Evolutionary conservation across 1,284 basidiomycete genomes (phyloP), one percentile per base, ranked within the genome.

Genomic region (Cutaneotrichosporon arboriforme): DNA sequence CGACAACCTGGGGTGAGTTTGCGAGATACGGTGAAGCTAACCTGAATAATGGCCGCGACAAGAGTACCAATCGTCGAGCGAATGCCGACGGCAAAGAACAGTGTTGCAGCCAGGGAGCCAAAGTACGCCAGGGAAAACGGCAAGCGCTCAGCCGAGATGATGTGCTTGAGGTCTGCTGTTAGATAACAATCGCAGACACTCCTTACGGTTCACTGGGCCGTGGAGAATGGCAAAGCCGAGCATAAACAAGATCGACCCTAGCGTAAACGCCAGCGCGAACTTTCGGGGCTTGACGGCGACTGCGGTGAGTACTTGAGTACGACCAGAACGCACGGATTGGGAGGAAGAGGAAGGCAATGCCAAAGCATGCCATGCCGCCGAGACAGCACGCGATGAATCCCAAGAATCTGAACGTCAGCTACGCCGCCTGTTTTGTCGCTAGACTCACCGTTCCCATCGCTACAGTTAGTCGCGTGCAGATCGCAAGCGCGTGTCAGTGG

Each of bases 331-430:
- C 51, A 74, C 74, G 79, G 49, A 92, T 73, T 4, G 93, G 91
- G 20, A 96, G 78, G 14, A 90, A 92, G 57, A 97, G 72, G 78
- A 98, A 98, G 14, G 91, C 85, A 49, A 98, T 87, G 58, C 90
- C 85, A 80, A 99, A 98, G 77, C 94, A 98, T 1, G 93, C 87
- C 37, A 84, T 85, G 5, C 92, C 92, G 10, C 94, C 94, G 17
- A 88, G 77, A 44, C 94, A 77, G 69, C 93, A 97, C 22, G 84
- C 87, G 49, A 90, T 82, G 73, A 99, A 99, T n/a, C 91, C 94
- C 8, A 97, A 77, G 63, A 98, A 80, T 63, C 89, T 91, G 36
- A 37, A 42, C 45, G 46, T 54, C 21, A 53, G 46, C 21, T 13
- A 3, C n/a, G 36, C 9, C 2, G 4, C 22, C 15, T 1, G 8